Percentiles rank a stretch among this genome's conserved stretches.
These are phyloP conservation scores for Carallia pectinifolia DNA, from an alignment of 345 rosid genomes.

Conservation along the genomic window DNA sequence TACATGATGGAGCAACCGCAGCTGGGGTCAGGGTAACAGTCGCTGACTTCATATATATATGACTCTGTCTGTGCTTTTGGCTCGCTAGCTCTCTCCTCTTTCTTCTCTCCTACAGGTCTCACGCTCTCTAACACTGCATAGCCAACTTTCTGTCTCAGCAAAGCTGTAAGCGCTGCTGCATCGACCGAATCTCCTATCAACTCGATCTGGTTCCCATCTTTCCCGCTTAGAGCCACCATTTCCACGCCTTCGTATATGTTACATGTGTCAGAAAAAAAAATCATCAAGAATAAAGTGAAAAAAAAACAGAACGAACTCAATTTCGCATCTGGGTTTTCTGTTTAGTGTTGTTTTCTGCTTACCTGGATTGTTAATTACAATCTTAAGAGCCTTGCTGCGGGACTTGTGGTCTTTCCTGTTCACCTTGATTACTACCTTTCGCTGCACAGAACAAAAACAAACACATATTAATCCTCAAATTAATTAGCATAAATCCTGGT, in stretches of 20 bases:
- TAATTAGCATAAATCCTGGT: too few species aligned
- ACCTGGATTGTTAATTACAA: constrained; percentile 16
- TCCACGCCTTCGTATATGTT: constrained; percentile 33
- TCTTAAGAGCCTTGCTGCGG: constrained; percentile 26
- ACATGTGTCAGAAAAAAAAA: too few species aligned
- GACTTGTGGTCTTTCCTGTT: constrained; percentile 4
- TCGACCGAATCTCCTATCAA: constrained; percentile 46
- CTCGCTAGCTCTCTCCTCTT: constrained; percentile 6
- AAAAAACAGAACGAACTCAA: neutral
- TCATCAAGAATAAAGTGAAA: neutral
- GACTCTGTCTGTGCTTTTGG: neutral
- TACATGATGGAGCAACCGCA: constrained; percentile 19
- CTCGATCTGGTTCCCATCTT: constrained; percentile 47
- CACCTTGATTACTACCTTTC: constrained; percentile 17
- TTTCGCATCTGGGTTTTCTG: neutral
- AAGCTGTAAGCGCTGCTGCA: constrained; percentile 23
- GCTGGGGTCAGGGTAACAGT: neutral
- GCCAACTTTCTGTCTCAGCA: constrained; percentile 39
- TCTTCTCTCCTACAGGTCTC: neutral
- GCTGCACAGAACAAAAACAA: constrained; percentile 1
- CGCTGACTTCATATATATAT: neutral
- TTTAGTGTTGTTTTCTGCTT: neutral
- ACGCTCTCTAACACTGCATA: constrained; percentile 44
- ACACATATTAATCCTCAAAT: too few species aligned
- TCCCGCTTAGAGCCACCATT: constrained; percentile 40